These are phyloP conservation scores for Russula earlei DNA, from an alignment of 768 basidiomycete species.

Conservation along the genomic window DNA sequence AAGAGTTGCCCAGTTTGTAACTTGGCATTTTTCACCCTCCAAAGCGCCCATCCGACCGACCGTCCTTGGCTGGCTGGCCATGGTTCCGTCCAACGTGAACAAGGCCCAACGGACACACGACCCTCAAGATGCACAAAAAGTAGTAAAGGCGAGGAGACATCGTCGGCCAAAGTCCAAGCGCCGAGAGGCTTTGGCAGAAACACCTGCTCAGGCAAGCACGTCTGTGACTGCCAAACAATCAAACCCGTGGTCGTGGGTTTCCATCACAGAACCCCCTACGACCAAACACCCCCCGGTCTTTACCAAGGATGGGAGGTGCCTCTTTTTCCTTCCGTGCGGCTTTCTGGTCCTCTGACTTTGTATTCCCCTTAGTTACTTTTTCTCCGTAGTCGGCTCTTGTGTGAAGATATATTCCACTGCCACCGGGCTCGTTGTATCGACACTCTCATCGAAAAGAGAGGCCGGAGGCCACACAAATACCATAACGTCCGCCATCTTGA, in stretches of 20 bases:
- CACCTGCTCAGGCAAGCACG: slow-evolving; percentile 21
- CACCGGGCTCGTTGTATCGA: slow-evolving; percentile 74
- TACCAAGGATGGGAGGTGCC: slow-evolving; percentile 81
- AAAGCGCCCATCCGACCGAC: neutral
- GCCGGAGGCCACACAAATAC: slow-evolving; percentile 35
- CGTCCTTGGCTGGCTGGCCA: neutral
- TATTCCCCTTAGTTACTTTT: slow-evolving; percentile 62
- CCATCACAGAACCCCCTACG: slow-evolving; percentile 57
- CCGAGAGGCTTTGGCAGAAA: slow-evolving; percentile 22
- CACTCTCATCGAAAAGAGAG: slow-evolving; percentile 48
- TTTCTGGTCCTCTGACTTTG: slow-evolving; percentile 8
- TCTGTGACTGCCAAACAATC: slow-evolving; percentile 6
- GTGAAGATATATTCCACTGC: slow-evolving; percentile 79
- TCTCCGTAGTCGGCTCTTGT: slow-evolving; percentile 70
- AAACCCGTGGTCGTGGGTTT: slow-evolving; percentile 55
- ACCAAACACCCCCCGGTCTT: slow-evolving; percentile 66
- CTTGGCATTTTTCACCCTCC: neutral
- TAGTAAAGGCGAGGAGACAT: slow-evolving; percentile 14
- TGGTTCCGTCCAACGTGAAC: slow-evolving; percentile 1
- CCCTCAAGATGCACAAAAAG: neutral
- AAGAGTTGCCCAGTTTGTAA: slow-evolving; percentile 12
- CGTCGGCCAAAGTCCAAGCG: slow-evolving; percentile 34
- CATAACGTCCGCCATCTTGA: slow-evolving; percentile 68
- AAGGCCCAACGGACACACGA: neutral
- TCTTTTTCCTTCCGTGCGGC: slow-evolving; percentile 1